A percentile compares a stretch with the other conserved stretches of the same genome.
phyloP scores from a whole-genome alignment of 2,329 filamentous ascomycete species.

The Cytospora mali region DNA sequence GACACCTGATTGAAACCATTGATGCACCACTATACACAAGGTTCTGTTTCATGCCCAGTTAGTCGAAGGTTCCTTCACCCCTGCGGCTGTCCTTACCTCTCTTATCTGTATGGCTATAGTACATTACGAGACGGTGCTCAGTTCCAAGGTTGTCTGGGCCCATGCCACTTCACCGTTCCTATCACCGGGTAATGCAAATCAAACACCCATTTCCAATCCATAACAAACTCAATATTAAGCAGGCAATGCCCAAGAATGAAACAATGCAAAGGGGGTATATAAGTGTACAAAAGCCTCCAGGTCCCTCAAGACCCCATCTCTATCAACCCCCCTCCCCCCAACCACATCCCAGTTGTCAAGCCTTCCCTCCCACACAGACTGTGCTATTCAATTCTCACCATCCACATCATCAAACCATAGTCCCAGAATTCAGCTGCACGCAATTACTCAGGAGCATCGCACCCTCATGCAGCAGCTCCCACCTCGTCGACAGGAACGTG shows the following conservation, averaged over 20 bases:
- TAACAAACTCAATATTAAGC: background rate
- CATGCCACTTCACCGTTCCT: background rate
- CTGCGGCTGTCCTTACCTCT: too few relatives aligned
- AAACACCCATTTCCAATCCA: background rate
- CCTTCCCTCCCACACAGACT: background rate
- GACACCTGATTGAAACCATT: background rate
- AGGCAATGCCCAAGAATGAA: background rate
- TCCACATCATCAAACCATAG: conserved; percentile 36
- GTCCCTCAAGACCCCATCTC: background rate
- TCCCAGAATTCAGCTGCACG: conserved; percentile 58
- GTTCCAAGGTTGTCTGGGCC: too few relatives aligned
- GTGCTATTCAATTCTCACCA: background rate
- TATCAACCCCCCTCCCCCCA: background rate
- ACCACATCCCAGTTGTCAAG: background rate
- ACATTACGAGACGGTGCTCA: too few relatives aligned
- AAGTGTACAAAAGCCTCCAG: conserved; percentile 28
- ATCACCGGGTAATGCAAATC: too few relatives aligned
- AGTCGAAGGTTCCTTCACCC: background rate
- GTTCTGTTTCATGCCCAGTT: background rate
- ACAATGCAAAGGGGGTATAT: conserved; percentile 31
- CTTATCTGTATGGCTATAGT: too few relatives aligned
- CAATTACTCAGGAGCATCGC: conserved; percentile 80
- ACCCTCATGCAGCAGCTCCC: conserved; percentile 91
- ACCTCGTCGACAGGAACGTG: conserved; percentile 79
- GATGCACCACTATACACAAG: background rate